phyloP scores from a whole-genome alignment of 495 filamentous ascomycete genomes.

The Podospora fimiseda region DNA sequence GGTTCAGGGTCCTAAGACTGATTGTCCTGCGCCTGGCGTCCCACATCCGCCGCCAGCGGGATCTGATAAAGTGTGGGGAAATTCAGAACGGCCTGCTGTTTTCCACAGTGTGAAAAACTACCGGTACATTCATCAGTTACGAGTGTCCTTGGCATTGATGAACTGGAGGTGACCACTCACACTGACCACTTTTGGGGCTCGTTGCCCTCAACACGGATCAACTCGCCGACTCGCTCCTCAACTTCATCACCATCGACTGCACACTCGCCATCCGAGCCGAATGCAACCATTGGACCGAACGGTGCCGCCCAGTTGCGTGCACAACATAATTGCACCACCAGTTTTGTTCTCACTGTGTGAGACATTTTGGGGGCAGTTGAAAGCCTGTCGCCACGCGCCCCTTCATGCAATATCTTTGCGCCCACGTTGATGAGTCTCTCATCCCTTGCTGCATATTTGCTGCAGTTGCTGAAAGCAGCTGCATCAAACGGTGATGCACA shows the following conservation, averaged over 20 bases:
- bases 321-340: not conserved
- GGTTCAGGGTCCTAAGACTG: constrained; percentile 14
- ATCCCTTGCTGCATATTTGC: not conserved
- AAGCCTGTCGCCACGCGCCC: not conserved
- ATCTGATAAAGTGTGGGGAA: constrained; percentile 26
- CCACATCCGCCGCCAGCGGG: constrained; percentile 6
- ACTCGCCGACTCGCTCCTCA: not conserved
- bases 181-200: not conserved
- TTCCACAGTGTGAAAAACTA: not conserved
- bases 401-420: not conserved
- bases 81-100: not conserved
- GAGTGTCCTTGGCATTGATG: constrained; percentile 5
- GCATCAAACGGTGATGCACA: too few species aligned
- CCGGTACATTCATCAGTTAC: constrained; percentile 6
- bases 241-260: constrained; percentile 9
- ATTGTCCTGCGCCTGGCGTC: constrained; percentile 3
- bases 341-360: constrained; percentile 18
- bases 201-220: not conserved
- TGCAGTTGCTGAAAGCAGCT: too few species aligned
- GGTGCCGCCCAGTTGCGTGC: constrained; percentile 16
- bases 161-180: not conserved
- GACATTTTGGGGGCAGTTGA: constrained; percentile 11
- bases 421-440: too few species aligned
- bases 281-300: constrained; percentile 19
- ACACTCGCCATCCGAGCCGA: constrained; percentile 19